Conservation (phyloP, 805 yeast species). For the Cyberlindnera japonica region DNA sequence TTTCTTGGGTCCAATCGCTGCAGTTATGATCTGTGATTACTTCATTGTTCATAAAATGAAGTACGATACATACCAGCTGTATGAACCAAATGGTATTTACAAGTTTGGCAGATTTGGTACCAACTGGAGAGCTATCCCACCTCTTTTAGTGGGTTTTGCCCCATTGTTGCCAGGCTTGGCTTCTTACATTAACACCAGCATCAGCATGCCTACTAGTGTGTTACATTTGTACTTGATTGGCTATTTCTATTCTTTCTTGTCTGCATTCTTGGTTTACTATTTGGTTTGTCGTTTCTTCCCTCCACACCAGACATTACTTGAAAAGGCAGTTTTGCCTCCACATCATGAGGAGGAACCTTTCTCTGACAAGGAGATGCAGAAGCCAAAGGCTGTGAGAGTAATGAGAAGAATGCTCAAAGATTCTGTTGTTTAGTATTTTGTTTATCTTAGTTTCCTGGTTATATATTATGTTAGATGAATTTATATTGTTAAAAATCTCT, state of each 20-base stretch:
- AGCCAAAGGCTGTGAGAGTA: neutral
- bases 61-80: slow-evolving; percentile 8
- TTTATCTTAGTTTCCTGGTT: too few relatives aligned
- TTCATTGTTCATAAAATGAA: slow-evolving; percentile 14
- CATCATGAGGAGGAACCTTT: neutral
- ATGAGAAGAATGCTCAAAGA: too few relatives aligned
- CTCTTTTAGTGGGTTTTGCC: slow-evolving; percentile 14
- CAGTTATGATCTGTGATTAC: slow-evolving; percentile 16
- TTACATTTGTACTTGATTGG: slow-evolving; percentile 15
- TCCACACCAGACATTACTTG: slow-evolving; percentile 8
- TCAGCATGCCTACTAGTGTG: slow-evolving; percentile 8
- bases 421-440: too few relatives aligned
- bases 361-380: neutral
- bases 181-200: slow-evolving; percentile 13
- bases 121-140: slow-evolving; percentile 15
- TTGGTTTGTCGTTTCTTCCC: slow-evolving; percentile 12
- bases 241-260: slow-evolving; percentile 14
- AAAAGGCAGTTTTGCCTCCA: slow-evolving; percentile 10
- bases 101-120: slow-evolving; percentile 11
- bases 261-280: slow-evolving; percentile 11
- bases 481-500: too few relatives aligned
- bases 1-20: slow-evolving; percentile 18
- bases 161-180: slow-evolving; percentile 18
- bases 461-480: too few relatives aligned
- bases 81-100: slow-evolving; percentile 13